Evolutionary conservation across 179 eudicot species (phyloP), one percentile per base, ranked within the genome.

Genomic region (Silene coronaria): DNA sequence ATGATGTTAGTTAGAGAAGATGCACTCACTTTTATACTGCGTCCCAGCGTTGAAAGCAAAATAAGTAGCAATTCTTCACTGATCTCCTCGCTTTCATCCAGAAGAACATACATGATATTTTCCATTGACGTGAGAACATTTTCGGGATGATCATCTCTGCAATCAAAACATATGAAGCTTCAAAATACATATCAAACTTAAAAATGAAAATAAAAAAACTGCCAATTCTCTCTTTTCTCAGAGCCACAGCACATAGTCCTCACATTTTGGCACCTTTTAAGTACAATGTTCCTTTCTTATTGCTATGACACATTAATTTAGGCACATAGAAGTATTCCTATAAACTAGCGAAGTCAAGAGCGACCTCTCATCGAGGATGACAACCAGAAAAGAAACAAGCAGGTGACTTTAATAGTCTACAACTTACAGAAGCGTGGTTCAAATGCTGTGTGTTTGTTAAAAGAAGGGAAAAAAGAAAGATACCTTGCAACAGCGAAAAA

Each of bases 81-180:
- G 71, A 96, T 78, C 73, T 93, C 98, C 88, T 96, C 99, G 76
- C 96, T 89, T 86, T 96, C 99, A 79, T 96, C 98, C 57, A 96
- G 73, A 64, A 96, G 91, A 80, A 90, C 90, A 72, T 80, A 78
- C 97, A 96, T 89, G 79, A 96, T 96, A 28, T 87, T 86, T 80
- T 83, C 85, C 97, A 96, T 96, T 62, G 97, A 89, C 58, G 87
- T 68, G 46, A 87, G 71, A 76, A 96, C 93, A 79, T 84, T 88
- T 73, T 89, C 93, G 0, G 92, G 82, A 82, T 96, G 99, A 77
- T 91, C 97, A 86, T 94, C 98, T 71, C 98, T 94, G 96, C 88
- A 87, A 72, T 24, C 65, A 68, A 53, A 75, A 16, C 45, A 78
- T 16, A 64, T 22, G 59, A 81, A 69, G 73, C 68, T 45, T 74